phyloP scores from a whole-genome alignment of 805 yeast genomes.

The Lachancea cidri region DNA sequence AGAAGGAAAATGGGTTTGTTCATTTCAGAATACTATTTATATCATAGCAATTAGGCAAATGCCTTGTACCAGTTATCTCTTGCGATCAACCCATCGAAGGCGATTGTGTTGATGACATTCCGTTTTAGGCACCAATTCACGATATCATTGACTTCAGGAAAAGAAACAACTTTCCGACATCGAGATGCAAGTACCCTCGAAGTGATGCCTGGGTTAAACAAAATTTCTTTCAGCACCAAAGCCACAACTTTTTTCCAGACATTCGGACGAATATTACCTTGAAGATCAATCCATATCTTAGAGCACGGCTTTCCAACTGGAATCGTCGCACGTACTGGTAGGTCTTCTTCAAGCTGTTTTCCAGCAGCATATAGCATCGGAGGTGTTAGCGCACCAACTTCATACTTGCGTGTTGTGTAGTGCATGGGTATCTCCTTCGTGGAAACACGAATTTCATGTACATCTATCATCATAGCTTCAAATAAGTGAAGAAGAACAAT shows the following conservation, averaged over 20 bases:
- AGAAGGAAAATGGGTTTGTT: too few relatives aligned
- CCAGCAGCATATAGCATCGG: conserved; percentile 47
- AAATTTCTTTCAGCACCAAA: conserved; percentile 41
- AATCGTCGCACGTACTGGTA: conserved; percentile 32
- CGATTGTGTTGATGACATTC: conserved; percentile 11
- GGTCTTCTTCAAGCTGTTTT: conserved; percentile 8
- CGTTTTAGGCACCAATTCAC: conserved; percentile 44
- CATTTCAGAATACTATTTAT: too few relatives aligned
- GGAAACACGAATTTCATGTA: conserved; percentile 52
- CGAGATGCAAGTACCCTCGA: conserved; percentile 15
- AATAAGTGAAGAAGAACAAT: conserved; percentile 54
- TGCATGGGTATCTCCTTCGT: conserved; percentile 47
- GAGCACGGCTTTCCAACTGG: conserved; percentile 62
- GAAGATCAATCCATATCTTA: conserved; percentile 64
- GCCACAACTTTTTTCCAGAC: conserved; percentile 58
- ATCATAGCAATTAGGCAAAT: background rate
- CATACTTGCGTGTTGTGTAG: conserved; percentile 73
- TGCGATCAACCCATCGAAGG: conserved; percentile 21
- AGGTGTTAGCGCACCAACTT: conserved; percentile 55
- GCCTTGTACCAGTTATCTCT: conserved; percentile 24
- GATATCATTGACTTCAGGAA: conserved; percentile 35
- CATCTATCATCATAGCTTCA: conserved; percentile 36
- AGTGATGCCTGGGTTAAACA: conserved; percentile 53
- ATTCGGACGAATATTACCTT: conserved; percentile 50
- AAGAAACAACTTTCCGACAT: conserved; percentile 31